Base-by-base conservation (phyloP, 2,329 filamentous ascomycete species). In the Ophiostoma sp. region DNA sequence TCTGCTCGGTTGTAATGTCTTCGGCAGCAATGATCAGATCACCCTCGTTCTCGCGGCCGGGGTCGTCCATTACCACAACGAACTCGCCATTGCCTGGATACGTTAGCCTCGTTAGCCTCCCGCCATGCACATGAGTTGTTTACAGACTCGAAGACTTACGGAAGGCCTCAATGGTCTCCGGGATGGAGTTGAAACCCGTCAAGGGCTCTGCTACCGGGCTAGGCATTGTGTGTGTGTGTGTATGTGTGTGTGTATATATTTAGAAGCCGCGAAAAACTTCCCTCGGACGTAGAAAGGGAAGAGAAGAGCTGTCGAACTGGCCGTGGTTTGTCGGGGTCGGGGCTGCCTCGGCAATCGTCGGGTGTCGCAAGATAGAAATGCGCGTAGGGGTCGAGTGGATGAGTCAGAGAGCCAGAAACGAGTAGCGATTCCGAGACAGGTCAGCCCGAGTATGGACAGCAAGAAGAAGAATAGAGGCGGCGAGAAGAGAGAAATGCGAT, bases 21-120 rank as follows among this genome's bases (percentile, higher is more conserved):
- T 92, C 83, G 71, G 93, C 94, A 73, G 95, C 92, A 76, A 98
- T 96, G 79, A 98, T 97, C 65, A 99, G 87, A 81, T 99, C 95
- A 78, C 93, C 95, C 84, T 99, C 95, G 79, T 99, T 99, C 79
- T 99, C 95, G 78, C 95, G 93, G 71, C 89, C 87, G 72, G 92
- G 88, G 73, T 92, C 91, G 82, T 99, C 95, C 75, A 99, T 91
- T 49, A 97, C 94, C 71, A 99, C 88, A 77, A 99, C 89, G 84
- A 98, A 98, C 77, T 98, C 89, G 69, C 65, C 71, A 63, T 69
- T 40, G 65, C 67, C 71, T 72, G 64, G 6, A 41, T 58, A 11
- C 52, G 52, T 65, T 45, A 69, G 66, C 44, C 16, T 9, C 6
- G 55, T 38, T 36, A 1, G 27, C 42, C 7, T 7, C 42, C 3